Evolutionary conservation across 129 eudicot species (phyloP), one percentile per base, ranked within the genome.

Genomic region (Apium graveolens): DNA sequence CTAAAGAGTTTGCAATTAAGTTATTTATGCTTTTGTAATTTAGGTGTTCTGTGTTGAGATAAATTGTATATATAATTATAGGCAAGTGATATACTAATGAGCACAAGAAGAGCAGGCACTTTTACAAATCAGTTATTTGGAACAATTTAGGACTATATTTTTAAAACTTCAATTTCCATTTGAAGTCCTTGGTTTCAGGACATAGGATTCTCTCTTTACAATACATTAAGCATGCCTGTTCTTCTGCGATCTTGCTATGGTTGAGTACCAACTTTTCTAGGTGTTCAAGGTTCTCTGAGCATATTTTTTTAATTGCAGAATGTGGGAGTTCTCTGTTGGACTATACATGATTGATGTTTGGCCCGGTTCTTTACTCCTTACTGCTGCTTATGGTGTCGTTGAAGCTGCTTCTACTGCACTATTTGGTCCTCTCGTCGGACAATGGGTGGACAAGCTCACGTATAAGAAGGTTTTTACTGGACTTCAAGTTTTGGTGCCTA

Each of bases 281-380:
- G 41, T 32, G 41, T 29, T 31, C 41, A 66, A 66, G 20, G 18
- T 66, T 66, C 38, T 29, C 24, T 66, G 20, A 66, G 38, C 41
- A 53, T 72, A 17, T 63, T 71, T 24, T 43, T 65, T 68, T 4
- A 21, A 12, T 39, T 41, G 73, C 90, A 95, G 99, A 86, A 95
- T 87, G 86, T 95, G 99, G 97, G 99, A 92, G 82, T 95, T 95
- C 79, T 95, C 96, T 32, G 99, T 95, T 12, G 99, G 91, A 53
- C 84, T 95, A 81, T 95, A 95, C 88, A 92, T 95, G 99, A 95
- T 95, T 81, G 82, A 87, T 44, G 57, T 95, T 70, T 90, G 99
- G 96, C 99, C 99, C 43, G 87, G 86, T 73, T 95, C 99, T 18
- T 84, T 95, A 84, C 85, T 95, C 81, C 89, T 95, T 74, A 87